Evolutionary conservation across 2,329 filamentous ascomycete species (phyloP).

Genomic region (Exophiala aquamarina): DNA sequence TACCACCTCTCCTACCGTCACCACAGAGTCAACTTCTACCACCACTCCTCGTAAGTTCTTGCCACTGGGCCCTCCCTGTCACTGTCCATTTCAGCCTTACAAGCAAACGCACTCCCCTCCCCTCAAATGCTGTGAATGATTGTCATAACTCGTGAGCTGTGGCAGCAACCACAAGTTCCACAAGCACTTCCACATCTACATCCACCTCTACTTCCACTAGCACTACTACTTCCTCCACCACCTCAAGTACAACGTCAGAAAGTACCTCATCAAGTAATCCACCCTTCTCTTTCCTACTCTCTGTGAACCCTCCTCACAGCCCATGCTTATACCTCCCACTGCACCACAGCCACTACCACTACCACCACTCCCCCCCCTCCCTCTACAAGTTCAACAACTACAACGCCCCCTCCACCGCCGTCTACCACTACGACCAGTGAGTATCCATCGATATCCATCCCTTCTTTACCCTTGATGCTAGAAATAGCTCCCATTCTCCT

Average conservation of each 20-base stretch:
- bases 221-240: conserved; percentile 7
- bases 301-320: conserved; percentile 3
- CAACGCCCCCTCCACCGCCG: neutral
- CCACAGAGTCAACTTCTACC: no score
- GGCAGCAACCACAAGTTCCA: conserved; percentile 21
- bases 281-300: conserved; percentile 5
- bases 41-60: conserved; percentile 16
- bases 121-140: neutral
- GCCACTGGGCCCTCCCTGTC: neutral
- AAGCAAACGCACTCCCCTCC: neutral
- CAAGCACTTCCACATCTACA: conserved; percentile 4
- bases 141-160: conserved; percentile 16
- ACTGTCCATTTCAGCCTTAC: conserved; percentile 10
- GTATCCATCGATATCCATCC: conserved; percentile 3
- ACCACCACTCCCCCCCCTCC: neutral
- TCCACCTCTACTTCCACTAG: conserved; percentile 11
- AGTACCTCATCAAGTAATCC: conserved; percentile 5
- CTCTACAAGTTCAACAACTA: neutral
- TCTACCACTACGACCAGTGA: conserved; percentile 2
- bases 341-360: neutral
- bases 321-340: conserved; percentile 11
- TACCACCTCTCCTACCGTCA: conserved; percentile 4
- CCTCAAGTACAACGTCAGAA: conserved; percentile 4
- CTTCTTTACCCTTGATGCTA: no score
- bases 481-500: no score